Percentiles rank a stretch among this genome's conserved stretches.
Conservation (phyloP, 2,329 filamentous ascomycete species). For the Raffaelea arxii region DNA sequence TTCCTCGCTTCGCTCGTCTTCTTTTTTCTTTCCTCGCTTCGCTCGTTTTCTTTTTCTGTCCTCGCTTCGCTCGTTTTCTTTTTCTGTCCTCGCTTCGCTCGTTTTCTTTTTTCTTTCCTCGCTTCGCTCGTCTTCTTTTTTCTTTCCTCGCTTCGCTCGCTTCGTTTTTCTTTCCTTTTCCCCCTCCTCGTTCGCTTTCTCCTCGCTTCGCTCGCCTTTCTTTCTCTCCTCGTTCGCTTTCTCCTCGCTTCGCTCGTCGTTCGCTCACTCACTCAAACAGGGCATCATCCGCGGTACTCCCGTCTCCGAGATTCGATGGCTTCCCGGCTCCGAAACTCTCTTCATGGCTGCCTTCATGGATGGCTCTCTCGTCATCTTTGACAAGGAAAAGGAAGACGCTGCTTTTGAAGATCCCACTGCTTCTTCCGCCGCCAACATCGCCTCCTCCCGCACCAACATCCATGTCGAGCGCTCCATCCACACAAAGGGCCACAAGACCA, state of each 20-base stretch:
- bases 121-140: neutral
- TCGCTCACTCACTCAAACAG: slow-evolving; percentile 28
- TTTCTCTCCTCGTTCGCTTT: neutral
- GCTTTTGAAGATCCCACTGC: too few species aligned
- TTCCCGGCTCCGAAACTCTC: slow-evolving; percentile 85
- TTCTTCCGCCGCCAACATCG: too few species aligned
- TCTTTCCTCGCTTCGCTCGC: neutral
- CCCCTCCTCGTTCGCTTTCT: neutral
- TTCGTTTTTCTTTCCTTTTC: neutral
- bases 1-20: neutral
- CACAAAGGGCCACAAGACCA: slow-evolving; percentile 86
- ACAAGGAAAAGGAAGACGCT: slow-evolving; percentile 92
- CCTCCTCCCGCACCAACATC: slow-evolving; percentile 39
- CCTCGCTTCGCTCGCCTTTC: neutral
- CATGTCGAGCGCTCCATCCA: slow-evolving; percentile 84
- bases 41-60: neutral
- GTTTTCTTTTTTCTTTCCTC: slow-evolving; percentile 14
- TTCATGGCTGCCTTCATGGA: slow-evolving; percentile 92
- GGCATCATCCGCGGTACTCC: slow-evolving; percentile 80
- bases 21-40: neutral
- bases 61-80: neutral
- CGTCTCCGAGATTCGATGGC: slow-evolving; percentile 82
- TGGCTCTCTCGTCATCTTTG: slow-evolving; percentile 83
- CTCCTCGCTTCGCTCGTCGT: too few species aligned
- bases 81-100: neutral